A percentile compares a stretch with the other conserved stretches of the same genome.
Conservation (phyloP, 139 green algal genomes). For the Micromonas pusilla region DNA sequence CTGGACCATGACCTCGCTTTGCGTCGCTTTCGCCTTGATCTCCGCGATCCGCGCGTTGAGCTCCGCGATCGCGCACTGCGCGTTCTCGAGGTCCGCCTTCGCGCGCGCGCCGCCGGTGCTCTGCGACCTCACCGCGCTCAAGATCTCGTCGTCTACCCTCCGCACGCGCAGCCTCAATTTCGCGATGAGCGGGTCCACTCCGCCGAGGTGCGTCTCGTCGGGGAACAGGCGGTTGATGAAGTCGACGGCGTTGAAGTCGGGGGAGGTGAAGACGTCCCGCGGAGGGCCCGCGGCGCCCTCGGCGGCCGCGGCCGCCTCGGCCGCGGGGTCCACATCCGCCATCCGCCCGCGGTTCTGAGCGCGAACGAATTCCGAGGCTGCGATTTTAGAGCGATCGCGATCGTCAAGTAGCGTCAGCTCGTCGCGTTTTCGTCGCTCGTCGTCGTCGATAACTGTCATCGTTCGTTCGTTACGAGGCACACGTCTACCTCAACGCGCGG, state of each 20-base stretch:
- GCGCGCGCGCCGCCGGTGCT: constrained; percentile 60
- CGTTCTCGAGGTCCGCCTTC: constrained; percentile 38
- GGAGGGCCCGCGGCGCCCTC: neutral
- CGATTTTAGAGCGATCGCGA: too few species aligned
- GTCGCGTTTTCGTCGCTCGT: too few species aligned
- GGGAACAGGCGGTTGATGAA: constrained; percentile 86
- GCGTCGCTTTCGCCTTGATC: constrained; percentile 82
- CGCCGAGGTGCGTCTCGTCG: constrained; percentile 63
- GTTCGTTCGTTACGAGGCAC: too few species aligned
- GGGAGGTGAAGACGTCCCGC: constrained; percentile 50
- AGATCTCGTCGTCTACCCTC: constrained; percentile 82
- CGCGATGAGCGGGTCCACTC: constrained; percentile 69
- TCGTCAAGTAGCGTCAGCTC: too few species aligned
- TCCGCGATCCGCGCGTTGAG: constrained; percentile 70
- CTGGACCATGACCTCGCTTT: constrained; percentile 90
- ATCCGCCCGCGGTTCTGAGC: too few species aligned
- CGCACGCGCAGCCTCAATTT: constrained; percentile 71
- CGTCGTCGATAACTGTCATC: too few species aligned
- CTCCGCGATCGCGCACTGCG: constrained; percentile 48
- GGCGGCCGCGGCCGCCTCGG: too few species aligned
- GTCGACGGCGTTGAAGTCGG: constrained; percentile 65
- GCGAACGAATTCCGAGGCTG: too few species aligned
- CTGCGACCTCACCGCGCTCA: constrained; percentile 73
- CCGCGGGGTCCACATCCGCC: too few species aligned
- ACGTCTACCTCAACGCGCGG: too few species aligned